Evolutionary conservation across 73 alveolate species (phyloP), one percentile per base, ranked within the genome.

Genomic region (Loxodes magnus): DNA sequence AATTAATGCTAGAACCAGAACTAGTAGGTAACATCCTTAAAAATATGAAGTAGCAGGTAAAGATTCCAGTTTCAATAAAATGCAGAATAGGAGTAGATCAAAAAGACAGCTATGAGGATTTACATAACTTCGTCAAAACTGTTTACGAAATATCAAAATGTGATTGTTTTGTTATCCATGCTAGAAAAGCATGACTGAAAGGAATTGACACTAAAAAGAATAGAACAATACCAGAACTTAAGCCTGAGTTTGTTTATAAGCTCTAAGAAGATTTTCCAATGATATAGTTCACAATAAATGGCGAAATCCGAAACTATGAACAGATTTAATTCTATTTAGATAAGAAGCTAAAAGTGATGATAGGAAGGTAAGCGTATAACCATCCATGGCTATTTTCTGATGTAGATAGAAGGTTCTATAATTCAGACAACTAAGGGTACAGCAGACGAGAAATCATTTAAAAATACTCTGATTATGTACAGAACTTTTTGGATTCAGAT

Each of bases 1-100:
- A 79, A 7, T 74, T 92, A 35, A 92, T 92, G 99, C 74, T 69
- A 36, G 96, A 92, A 23, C 95, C 97, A 4, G 71, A 63, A 29
- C 70, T 80, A 17, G 97, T 88, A 0, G 92, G 93, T 10, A 53
- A 78, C 31, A 61, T 83, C 33, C 74, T 77, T 24, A 58, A 74
- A 49, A 73, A 48, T 43, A 77, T 85, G 87, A 66, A 63, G 55
- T 60, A 65, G 15, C 51, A 46, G 3, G 76, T 62, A 17, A 38
- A 62, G 9, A 64, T 88, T 31, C 95, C 93, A 9, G 81, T 87
- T 31, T 80, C 97, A 36, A 92, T 92, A 23, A 92, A 92, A 65
- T 92, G 99, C 61, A 38, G 99, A 49, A 58, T 92, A 21, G 99
- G 99, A 21, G 90, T 92, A 17, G 94, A 92, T 82, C 79, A 88